These are phyloP conservation scores for Fusarium torulosum DNA, from an alignment of 2,329 filamentous ascomycete genomes.

Conservation along the genomic window DNA sequence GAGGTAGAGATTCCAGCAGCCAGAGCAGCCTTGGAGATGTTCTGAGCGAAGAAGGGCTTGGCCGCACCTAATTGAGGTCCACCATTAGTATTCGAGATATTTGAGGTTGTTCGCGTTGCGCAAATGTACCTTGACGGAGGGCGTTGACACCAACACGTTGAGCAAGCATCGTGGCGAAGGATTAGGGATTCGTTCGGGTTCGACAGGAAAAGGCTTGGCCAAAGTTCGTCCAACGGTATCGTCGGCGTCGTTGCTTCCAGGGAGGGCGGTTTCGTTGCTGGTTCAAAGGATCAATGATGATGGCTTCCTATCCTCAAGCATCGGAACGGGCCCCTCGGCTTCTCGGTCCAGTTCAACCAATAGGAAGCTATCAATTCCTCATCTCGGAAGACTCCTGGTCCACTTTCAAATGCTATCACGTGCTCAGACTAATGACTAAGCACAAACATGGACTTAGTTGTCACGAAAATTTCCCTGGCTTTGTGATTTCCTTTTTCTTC, in stretches of 20 bases:
- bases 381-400: conserved; percentile 51
- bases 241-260: conserved; percentile 40
- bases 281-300: conserved; percentile 38
- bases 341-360: conserved; percentile 61
- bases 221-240: conserved; percentile 39
- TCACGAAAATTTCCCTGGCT: neutral
- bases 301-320: conserved; percentile 38
- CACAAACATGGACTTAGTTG: conserved; percentile 2
- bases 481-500: conserved; percentile 49
- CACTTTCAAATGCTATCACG: neutral
- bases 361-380: conserved; percentile 55
- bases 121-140: conserved; percentile 66
- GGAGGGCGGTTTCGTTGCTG: conserved; percentile 14
- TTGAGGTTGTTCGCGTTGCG: conserved; percentile 39
- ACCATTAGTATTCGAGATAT: conserved; percentile 14
- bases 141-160: conserved; percentile 70
- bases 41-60: conserved; percentile 62
- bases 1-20: conserved; percentile 57
- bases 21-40: conserved; percentile 61
- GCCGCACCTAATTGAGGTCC: conserved; percentile 52
- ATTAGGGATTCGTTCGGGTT: conserved; percentile 4
- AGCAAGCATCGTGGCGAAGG: conserved; percentile 63
- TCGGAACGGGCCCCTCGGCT: conserved; percentile 53
- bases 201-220: conserved; percentile 23
- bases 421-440: conserved; percentile 23